Evolutionary conservation across 495 filamentous ascomycete genomes (phyloP).

Genomic region (Podospora anserina): DNA sequence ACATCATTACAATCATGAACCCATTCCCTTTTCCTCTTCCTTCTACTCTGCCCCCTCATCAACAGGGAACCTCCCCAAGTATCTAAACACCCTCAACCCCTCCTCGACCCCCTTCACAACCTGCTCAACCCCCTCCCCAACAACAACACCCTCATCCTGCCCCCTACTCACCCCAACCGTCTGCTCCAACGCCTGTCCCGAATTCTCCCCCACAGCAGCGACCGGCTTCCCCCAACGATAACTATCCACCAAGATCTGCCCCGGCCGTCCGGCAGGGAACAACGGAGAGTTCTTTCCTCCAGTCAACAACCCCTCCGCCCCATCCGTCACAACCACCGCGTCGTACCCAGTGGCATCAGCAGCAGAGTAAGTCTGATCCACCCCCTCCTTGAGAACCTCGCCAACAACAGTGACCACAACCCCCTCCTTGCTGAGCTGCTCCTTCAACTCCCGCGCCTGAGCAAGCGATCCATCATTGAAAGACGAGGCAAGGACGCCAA

Average conservation of each 20-base stretch:
- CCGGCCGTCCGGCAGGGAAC: conserved; percentile 61
- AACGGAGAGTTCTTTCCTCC: conserved; percentile 43
- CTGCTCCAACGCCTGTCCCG: conserved; percentile 37
- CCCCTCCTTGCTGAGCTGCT: conserved; percentile 43
- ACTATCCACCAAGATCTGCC: conserved; percentile 62
- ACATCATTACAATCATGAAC: background rate
- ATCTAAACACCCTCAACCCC: conserved; percentile 64
- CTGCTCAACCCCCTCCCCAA: conserved; percentile 29
- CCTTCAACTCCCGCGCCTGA: conserved; percentile 49
- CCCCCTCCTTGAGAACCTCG: conserved; percentile 53
- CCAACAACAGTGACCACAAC: conserved; percentile 61
- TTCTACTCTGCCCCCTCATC: conserved; percentile 31
- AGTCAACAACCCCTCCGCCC: conserved; percentile 54
- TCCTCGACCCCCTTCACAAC: conserved; percentile 52
- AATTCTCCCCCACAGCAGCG: conserved; percentile 51
- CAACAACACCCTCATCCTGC: conserved; percentile 53
- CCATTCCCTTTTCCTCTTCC: background rate
- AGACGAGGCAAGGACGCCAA: conserved; percentile 61
- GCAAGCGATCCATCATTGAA: conserved; percentile 36
- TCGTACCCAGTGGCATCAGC: conserved; percentile 72
- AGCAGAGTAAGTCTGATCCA: conserved; percentile 67
- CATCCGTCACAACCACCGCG: conserved; percentile 60
- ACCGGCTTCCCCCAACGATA: conserved; percentile 75
- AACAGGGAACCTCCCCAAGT: conserved; percentile 54
- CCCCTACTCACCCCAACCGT: conserved; percentile 39